Conservation (phyloP, 305 asterid genomes). For the Fraxinus latifolia region DNA sequence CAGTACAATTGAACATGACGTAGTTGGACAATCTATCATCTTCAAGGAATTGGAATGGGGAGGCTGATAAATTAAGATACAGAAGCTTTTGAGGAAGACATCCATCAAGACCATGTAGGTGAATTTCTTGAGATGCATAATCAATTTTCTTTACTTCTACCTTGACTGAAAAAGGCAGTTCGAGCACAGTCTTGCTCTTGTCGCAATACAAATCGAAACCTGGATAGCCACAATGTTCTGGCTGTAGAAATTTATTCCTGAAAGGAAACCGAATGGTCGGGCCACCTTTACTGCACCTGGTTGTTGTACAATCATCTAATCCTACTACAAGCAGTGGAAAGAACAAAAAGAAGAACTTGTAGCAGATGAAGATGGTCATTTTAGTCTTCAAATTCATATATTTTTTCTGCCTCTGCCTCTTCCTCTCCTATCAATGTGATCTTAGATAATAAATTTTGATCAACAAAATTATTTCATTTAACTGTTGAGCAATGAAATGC, state of each 20-base stretch:
- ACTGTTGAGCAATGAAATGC: neutral
- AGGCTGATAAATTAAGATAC: neutral
- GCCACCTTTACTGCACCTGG: conserved; percentile 24
- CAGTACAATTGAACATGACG: conserved; percentile 19
- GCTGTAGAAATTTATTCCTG: conserved; percentile 13
- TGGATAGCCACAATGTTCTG: conserved; percentile 32
- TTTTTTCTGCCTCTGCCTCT: neutral
- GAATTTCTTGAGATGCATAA: conserved; percentile 18
- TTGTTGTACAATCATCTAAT: conserved; percentile 14
- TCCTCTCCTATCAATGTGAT: neutral
- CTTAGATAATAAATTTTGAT: neutral
- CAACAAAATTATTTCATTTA: neutral
- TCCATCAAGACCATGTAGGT: neutral
- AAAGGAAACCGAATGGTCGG: conserved; percentile 27
- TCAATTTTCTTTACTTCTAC: neutral
- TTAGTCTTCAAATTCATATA: neutral
- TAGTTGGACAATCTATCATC: no score
- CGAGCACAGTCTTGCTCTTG: conserved; percentile 16
- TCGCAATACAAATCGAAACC: conserved; percentile 36
- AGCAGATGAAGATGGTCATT: neutral
- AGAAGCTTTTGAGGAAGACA: conserved; percentile 10
- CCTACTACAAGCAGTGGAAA: conserved; percentile 12
- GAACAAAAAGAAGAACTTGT: neutral
- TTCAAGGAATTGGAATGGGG: neutral
- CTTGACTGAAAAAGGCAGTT: conserved; percentile 9